A percentile compares a stretch with the other conserved stretches of the same genome.
Evolutionary conservation across 345 rosid species (phyloP).

Genomic region (Clarkia xantiana): DNA sequence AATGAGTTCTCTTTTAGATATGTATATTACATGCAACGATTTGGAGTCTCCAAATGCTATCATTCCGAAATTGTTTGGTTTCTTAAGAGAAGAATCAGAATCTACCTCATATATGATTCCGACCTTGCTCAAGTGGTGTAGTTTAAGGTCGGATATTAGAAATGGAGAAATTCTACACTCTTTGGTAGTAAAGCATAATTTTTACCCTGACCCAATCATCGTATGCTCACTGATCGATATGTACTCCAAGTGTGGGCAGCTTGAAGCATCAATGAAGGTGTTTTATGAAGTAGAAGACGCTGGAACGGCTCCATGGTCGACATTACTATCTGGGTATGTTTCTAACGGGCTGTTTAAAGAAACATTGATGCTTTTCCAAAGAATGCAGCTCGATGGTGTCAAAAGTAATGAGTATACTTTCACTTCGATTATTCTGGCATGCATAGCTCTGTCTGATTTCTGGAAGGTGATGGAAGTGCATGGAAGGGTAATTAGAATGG

Average conservation of each 20-base stretch:
- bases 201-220: conserved; percentile 12
- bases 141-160: conserved; percentile 11
- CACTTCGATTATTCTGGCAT: conserved; percentile 14
- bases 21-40: conserved; percentile 12
- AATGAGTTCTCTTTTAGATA: conserved; percentile 19
- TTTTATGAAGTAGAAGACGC: conserved; percentile 9
- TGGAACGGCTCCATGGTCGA: conserved; percentile 4
- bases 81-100: too few species aligned
- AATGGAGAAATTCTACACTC: conserved; percentile 13
- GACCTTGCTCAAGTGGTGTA: conserved; percentile 21
- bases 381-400: conserved; percentile 16
- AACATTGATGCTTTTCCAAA: conserved; percentile 8
- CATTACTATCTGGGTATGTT: too few species aligned
- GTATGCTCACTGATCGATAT: conserved; percentile 15
- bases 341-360: too few species aligned
- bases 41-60: neutral
- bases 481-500: conserved; percentile 16
- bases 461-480: conserved; percentile 19
- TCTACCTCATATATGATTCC: conserved; percentile 8
- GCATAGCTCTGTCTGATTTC: conserved; percentile 14
- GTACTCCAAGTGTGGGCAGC: conserved; percentile 18
- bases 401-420: conserved; percentile 19
- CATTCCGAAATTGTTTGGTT: too few species aligned
- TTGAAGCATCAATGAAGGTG: conserved; percentile 13
- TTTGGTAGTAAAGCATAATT: conserved; percentile 10